phyloP scores from a whole-genome alignment of 768 basidiomycete genomes.

The Leccinum ochraceum region DNA sequence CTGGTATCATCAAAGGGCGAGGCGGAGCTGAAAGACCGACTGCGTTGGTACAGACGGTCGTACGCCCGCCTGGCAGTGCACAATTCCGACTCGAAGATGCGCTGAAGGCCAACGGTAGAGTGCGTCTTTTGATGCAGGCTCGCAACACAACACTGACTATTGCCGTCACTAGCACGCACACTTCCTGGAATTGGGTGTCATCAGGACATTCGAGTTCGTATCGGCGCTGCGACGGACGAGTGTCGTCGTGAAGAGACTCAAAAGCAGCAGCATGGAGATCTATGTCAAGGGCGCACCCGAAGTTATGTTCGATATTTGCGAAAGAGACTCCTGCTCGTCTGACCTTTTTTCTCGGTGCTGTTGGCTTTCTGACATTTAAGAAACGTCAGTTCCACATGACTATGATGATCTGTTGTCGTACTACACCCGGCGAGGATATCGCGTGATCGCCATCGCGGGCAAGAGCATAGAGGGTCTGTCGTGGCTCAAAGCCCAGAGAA shows the following conservation, averaged over 20 bases:
- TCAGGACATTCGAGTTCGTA: constrained; percentile 95
- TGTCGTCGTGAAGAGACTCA: constrained; percentile 94
- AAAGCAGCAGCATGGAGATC: constrained; percentile 93
- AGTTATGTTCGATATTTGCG: constrained; percentile 95
- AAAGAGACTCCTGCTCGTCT: constrained; percentile 81
- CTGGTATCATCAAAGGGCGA: constrained; percentile 67
- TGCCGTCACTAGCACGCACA: constrained; percentile 73
- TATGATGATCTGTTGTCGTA: constrained; percentile 96
- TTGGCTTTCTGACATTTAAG: constrained; percentile 15
- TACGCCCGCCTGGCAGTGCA: constrained; percentile 91
- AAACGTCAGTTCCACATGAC: constrained; percentile 82
- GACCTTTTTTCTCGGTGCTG: neutral
- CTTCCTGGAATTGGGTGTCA: constrained; percentile 95
- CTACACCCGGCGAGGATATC: constrained; percentile 95
- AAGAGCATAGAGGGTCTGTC: constrained; percentile 92
- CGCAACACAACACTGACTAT: constrained; percentile 2
- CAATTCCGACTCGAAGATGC: constrained; percentile 94
- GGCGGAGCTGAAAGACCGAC: constrained; percentile 68
- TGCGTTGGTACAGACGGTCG: constrained; percentile 93
- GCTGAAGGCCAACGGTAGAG: constrained; percentile 78
- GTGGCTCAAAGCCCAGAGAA: constrained; percentile 95
- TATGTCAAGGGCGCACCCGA: constrained; percentile 99
- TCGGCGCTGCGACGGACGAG: constrained; percentile 94
- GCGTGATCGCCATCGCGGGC: constrained; percentile 97
- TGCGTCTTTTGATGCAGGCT: constrained; percentile 32